Percentiles rank a stretch among this genome's conserved stretches.
Evolutionary conservation across 306 rosid species (phyloP).

Genomic region (Sphenostylis stenocarpa): DNA sequence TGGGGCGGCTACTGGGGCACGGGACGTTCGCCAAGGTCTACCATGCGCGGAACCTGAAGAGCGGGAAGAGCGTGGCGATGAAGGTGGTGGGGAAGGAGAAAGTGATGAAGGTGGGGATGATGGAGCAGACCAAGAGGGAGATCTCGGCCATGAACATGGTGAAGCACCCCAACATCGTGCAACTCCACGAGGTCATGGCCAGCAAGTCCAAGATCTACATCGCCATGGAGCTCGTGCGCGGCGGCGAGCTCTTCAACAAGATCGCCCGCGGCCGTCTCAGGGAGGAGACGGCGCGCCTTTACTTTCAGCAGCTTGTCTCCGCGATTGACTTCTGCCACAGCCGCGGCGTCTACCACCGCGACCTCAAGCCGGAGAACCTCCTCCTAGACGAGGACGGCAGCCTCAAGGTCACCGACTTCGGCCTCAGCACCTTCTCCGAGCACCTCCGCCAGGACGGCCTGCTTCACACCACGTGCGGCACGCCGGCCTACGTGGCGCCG

Average conservation of each 20-base stretch:
- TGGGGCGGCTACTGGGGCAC: slow-evolving; percentile 78
- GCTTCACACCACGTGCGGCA: slow-evolving; percentile 75
- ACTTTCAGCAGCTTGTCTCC: slow-evolving; percentile 77
- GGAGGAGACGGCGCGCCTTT: slow-evolving; percentile 68
- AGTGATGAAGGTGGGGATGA: slow-evolving; percentile 69
- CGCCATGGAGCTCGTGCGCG: slow-evolving; percentile 78
- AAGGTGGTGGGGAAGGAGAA: slow-evolving; percentile 88
- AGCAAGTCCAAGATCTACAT: slow-evolving; percentile 82
- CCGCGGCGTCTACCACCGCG: slow-evolving; percentile 82
- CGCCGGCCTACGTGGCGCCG: slow-evolving; percentile 88
- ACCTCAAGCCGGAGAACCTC: slow-evolving; percentile 82
- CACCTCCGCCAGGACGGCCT: slow-evolving; percentile 73
- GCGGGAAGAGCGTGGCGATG: slow-evolving; percentile 63
- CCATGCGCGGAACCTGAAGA: slow-evolving; percentile 52
- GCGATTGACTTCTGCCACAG: slow-evolving; percentile 87
- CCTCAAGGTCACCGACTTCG: slow-evolving; percentile 74
- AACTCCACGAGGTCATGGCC: slow-evolving; percentile 82
- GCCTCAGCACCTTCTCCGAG: slow-evolving; percentile 69
- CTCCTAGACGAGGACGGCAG: slow-evolving; percentile 69
- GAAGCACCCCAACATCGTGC: slow-evolving; percentile 73
- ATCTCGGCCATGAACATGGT: slow-evolving; percentile 84
- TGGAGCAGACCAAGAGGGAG: slow-evolving; percentile 80
- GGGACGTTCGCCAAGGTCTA: slow-evolving; percentile 89
- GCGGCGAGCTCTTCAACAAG: slow-evolving; percentile 80
- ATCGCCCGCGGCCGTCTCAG: slow-evolving; percentile 55